Evolutionary conservation across 306 rosid species (phyloP), one percentile per base, ranked within the genome.

Genomic region (Aeschynomene evenia): DNA sequence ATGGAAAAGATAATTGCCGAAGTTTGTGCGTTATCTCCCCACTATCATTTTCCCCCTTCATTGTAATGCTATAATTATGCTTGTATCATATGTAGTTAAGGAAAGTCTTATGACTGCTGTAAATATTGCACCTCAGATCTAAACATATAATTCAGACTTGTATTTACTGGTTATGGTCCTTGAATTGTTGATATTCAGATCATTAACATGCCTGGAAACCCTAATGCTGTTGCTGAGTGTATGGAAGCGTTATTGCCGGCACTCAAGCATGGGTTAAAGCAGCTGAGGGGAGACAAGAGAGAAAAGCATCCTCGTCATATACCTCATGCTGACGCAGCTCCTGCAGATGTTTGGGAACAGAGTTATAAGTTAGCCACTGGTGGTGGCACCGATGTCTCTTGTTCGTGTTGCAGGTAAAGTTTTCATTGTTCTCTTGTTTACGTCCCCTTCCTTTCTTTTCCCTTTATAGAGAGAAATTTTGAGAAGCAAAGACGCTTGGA

Each of bases 181-280:
- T 52, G 29, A 48, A 56, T 37, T 68, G 51, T 61, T 55, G 45
- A 65, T 42, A 39, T 76, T 58, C 85, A 91, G 97, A 91, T 91
- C 58, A 86, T 93, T 77, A 90, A 93, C 89, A 93, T 93, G 96
- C 98, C 97, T 21, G 97, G 98, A 74, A 93, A 90, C 77, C 97
- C 98, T 5, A 90, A 93, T 68, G 98, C 97, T 7, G 98, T 81
- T 73, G 90, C 89, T 1, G 98, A 93, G 82, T 93, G 98, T 70
- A 79, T 90, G 96, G 97, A 83, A 57, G 90, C 98, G 16, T 84
- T 93, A 68, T 74, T 93, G 77, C 98, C 97, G 0, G 88, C 87
- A 72, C 98, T 93, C 62, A 93, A 88, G 65, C 98, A 90, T 68
- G 98, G 90, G 13, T 52, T 93, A 13, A 93, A 93, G 85, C 98